Evolutionary conservation across 768 basidiomycete genomes (phyloP).

Genomic region (Boletus vermiculosoides): DNA sequence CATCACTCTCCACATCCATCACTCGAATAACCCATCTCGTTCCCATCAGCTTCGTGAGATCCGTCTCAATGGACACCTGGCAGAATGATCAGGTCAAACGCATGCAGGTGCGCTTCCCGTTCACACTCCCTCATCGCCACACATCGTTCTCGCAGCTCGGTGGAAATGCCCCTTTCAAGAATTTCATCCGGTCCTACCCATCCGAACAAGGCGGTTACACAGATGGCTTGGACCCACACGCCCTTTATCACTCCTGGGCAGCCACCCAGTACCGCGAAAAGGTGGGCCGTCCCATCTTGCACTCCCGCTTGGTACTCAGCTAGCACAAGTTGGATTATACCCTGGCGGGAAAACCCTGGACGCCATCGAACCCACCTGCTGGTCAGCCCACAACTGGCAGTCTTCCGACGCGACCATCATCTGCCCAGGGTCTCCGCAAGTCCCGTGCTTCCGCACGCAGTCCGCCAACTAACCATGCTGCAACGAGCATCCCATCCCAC

Average conservation of each 20-base stretch:
- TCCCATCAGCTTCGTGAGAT: constrained; percentile 74
- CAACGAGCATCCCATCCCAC: constrained; percentile 54
- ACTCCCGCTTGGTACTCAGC: constrained; percentile 16
- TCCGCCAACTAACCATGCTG: constrained; percentile 47
- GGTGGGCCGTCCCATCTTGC: constrained; percentile 39
- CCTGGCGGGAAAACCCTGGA: constrained; percentile 75
- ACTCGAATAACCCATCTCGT: neutral
- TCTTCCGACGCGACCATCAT: constrained; percentile 60
- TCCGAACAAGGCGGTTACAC: constrained; percentile 68
- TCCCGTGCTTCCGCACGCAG: constrained; percentile 70
- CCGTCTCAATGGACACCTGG: constrained; percentile 97
- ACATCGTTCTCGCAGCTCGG: constrained; percentile 56
- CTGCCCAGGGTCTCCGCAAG: constrained; percentile 84
- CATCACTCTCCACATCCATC: neutral
- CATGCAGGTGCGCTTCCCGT: constrained; percentile 71
- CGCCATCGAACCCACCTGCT: constrained; percentile 68
- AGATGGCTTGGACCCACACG: constrained; percentile 57
- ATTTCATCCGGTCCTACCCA: constrained; percentile 76
- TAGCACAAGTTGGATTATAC: constrained; percentile 69
- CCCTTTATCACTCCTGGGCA: constrained; percentile 92
- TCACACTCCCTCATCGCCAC: constrained; percentile 5
- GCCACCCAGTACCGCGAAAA: constrained; percentile 95
- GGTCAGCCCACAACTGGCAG: constrained; percentile 33
- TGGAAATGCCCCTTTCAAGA: constrained; percentile 80
- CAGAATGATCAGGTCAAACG: constrained; percentile 81